Percentiles rank a stretch among this genome's conserved stretches.
These are phyloP conservation scores for Dioszegia aurantiaca DNA, from an alignment of 768 basidiomycete species.

Conservation along the genomic window DNA sequence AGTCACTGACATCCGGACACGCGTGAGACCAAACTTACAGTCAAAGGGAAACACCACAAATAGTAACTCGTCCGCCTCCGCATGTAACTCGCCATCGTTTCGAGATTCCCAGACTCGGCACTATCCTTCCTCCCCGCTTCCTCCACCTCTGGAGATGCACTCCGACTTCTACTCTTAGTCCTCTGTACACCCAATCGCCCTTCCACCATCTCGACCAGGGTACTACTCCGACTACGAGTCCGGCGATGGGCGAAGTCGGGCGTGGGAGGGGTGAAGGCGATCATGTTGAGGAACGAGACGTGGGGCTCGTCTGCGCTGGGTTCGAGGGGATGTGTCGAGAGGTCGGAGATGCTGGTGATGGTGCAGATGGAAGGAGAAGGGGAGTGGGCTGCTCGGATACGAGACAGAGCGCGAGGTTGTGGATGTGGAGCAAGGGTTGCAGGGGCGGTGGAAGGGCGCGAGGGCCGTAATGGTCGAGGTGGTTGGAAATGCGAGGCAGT, in stretches of 20 bases:
- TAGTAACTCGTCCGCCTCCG: constrained; percentile 18
- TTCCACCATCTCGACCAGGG: constrained; percentile 12
- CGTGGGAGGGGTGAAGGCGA: constrained; percentile 3
- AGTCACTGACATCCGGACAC: neutral
- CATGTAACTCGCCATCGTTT: constrained; percentile 28
- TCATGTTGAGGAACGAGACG: constrained; percentile 12
- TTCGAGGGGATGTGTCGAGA: neutral
- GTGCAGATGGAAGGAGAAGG: constrained; percentile 6
- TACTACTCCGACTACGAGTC: constrained; percentile 7
- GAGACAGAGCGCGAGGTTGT: constrained; percentile 7
- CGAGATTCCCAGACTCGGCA: constrained; percentile 5
- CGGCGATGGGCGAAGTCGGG: constrained; percentile 1
- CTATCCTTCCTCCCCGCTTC: neutral
- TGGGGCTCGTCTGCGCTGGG: neutral
- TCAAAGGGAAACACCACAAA: constrained; percentile 26
- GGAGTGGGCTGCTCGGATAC: constrained; percentile 1
- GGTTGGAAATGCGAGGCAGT: neutral
- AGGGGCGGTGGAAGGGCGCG: constrained; percentile 6
- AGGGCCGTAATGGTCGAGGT: neutral
- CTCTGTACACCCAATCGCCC: constrained; percentile 3
- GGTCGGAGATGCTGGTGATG: constrained; percentile 6
- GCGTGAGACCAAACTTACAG: constrained; percentile 11
- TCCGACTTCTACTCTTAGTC: constrained; percentile 11
- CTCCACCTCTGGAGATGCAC: constrained; percentile 10
- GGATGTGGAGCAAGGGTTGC: constrained; percentile 9